These are phyloP conservation scores for Geotrichum phurueaensis DNA, from an alignment of 1,139 yeast species.

Conservation along the genomic window DNA sequence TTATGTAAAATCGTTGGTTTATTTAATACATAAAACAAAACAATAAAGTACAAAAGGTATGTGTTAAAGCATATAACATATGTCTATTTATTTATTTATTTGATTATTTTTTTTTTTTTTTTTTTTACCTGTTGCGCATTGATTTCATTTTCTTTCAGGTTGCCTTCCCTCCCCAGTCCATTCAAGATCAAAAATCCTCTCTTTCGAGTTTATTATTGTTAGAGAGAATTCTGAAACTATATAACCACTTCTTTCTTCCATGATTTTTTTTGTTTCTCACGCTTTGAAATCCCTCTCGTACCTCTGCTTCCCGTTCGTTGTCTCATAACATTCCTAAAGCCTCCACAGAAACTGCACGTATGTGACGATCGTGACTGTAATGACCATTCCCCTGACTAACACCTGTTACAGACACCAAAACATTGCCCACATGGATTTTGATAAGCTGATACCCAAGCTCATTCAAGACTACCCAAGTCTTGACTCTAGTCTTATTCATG, in stretches of 20 bases:
- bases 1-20: neutral
- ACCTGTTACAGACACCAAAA: neutral
- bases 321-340: neutral
- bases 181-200: neutral
- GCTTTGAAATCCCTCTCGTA: neutral
- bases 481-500: slow-evolving; percentile 7
- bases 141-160: too few species aligned
- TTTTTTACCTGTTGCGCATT: too few species aligned
- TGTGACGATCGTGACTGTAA: neutral
- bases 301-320: neutral
- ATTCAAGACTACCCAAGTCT: slow-evolving; percentile 8
- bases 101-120: too few species aligned
- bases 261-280: neutral
- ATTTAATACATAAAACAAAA: neutral
- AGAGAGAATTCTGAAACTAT: neutral
- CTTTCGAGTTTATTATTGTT: neutral
- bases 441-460: neutral
- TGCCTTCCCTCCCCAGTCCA: neutral
- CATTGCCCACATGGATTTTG: neutral
- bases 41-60: too few species aligned
- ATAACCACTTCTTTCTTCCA: neutral
- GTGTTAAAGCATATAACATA: too few species aligned
- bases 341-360: neutral
- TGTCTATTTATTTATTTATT: too few species aligned
- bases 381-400: neutral